These are phyloP conservation scores for Malus fusca DNA, from an alignment of 306 rosid species.

Conservation along the genomic window DNA sequence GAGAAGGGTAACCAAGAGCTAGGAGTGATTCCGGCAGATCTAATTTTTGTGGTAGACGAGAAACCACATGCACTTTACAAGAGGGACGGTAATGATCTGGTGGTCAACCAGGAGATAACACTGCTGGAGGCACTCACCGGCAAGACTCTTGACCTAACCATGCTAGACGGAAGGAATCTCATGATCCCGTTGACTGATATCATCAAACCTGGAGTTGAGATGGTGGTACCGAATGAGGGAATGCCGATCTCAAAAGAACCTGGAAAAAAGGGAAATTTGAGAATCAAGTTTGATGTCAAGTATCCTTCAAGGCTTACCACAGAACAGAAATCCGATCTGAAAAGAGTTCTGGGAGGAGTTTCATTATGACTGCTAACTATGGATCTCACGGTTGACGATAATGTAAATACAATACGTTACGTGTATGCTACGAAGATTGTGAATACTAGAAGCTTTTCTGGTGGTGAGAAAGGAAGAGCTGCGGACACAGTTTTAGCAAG, in stretches of 20 bases:
- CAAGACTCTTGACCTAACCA: slow-evolving; percentile 55
- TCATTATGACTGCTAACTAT: slow-evolving; percentile 29
- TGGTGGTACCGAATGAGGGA: slow-evolving; percentile 67
- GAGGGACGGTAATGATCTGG: slow-evolving; percentile 84
- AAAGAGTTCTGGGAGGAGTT: slow-evolving; percentile 66
- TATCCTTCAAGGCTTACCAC: slow-evolving; percentile 70
- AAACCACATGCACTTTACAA: slow-evolving; percentile 72
- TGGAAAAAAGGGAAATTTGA: slow-evolving; percentile 80
- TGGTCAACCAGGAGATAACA: slow-evolving; percentile 70
- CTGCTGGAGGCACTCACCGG: slow-evolving; percentile 88
- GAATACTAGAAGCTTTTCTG: slow-evolving; percentile 31
- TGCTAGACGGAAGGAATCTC: slow-evolving; percentile 75
- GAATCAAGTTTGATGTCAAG: slow-evolving; percentile 67
- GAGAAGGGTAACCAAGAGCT: slow-evolving; percentile 92
- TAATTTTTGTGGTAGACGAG: slow-evolving; percentile 78
- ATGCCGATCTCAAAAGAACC: slow-evolving; percentile 91
- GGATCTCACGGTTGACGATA: slow-evolving; percentile 15
- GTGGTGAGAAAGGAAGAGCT: slow-evolving; percentile 8
- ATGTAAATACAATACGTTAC: slow-evolving; percentile 15
- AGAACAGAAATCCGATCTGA: slow-evolving; percentile 81
- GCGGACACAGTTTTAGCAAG: neutral
- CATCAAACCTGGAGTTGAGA: slow-evolving; percentile 65
- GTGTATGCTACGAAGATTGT: slow-evolving; percentile 25
- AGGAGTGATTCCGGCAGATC: slow-evolving; percentile 78
- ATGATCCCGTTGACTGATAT: slow-evolving; percentile 50